Evolutionary conservation across 179 eudicot genomes (phyloP).

Genomic region (Corrigiola litoralis): DNA sequence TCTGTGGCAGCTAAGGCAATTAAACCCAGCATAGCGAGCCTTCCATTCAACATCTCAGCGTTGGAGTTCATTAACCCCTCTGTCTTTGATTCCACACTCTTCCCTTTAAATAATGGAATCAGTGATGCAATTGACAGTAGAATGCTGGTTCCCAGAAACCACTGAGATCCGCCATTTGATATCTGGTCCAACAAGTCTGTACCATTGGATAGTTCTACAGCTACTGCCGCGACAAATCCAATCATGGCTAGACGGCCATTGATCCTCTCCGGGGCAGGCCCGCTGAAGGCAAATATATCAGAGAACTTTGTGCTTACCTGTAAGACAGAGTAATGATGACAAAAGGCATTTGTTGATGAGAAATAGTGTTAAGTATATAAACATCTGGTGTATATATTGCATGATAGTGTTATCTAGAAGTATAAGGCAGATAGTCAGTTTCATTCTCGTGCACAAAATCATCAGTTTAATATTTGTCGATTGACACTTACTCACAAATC

Average conservation of each 20-base stretch:
- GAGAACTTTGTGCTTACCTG: constrained; percentile 53
- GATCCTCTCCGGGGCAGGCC: constrained; percentile 84
- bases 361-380: no score
- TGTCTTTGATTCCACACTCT: constrained; percentile 27
- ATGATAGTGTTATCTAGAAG: no score
- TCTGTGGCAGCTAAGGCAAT: constrained; percentile 53
- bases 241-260: constrained; percentile 67
- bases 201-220: constrained; percentile 51
- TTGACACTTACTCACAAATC: no score
- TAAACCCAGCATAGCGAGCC: constrained; percentile 62
- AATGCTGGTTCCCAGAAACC: constrained; percentile 55
- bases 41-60: constrained; percentile 61
- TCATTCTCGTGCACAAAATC: no score
- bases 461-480: no score
- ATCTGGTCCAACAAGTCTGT: constrained; percentile 57
- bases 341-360: no score
- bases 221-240: no score
- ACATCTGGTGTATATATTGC: no score
- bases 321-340: no score
- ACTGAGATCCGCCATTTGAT: constrained; percentile 55
- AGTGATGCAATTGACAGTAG: constrained; percentile 57
- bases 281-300: constrained; percentile 70
- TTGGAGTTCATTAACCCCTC: constrained; percentile 34
- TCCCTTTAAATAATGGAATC: constrained; percentile 49
- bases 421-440: no score